Base-by-base conservation (phyloP, 2,329 filamentous ascomycete species). In the Truncatella angustata region DNA sequence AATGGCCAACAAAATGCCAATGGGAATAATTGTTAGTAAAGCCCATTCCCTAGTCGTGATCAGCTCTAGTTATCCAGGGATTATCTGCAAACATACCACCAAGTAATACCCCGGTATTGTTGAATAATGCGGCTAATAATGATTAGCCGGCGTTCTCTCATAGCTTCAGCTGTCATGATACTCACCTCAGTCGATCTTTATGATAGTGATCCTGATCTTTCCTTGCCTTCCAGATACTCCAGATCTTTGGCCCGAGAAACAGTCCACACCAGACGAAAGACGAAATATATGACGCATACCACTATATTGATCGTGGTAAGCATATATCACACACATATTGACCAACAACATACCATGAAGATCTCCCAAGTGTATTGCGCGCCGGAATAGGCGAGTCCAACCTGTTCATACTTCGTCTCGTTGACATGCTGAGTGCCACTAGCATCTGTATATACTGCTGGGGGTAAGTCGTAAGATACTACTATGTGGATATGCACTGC, bases 181-280 rank as follows among this genome's bases (percentile, higher is more conserved):
- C 26, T 47, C n/a, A 49, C 46, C 46, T 49, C 12, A 49, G 16
- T 4, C 46, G 46, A 21, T 49, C 46, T 16, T 49, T 36, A 28
- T 49, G 32, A 16, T 49, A 49, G 18, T 49, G 46, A 1, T 26
- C 46, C 12, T 28, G 5, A 3, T 16, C 14, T 21, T 49, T 46
- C n/a, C 43, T 28, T n/a, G 43, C 43, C 16, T 49, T 49, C 46
- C 46, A 49, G 11, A 49, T 36, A n/a, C 11, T 37, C 32, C 32
- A 37, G 6, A 49, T 49, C 20, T 49, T 49, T 2, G 46, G 46
- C 7, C 46, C 30, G 7, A 49, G 35, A 18, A 49, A 49, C 0
- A 81, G 74, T 3, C 67, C 67, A 63, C 84, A 80, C 81, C 82
- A 85, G 5, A 77, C 76, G 44, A 84, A 70, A 0, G 80, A 79